Evolutionary conservation across 1,139 yeast species (phyloP).

Genomic region (Pichia sp.): DNA sequence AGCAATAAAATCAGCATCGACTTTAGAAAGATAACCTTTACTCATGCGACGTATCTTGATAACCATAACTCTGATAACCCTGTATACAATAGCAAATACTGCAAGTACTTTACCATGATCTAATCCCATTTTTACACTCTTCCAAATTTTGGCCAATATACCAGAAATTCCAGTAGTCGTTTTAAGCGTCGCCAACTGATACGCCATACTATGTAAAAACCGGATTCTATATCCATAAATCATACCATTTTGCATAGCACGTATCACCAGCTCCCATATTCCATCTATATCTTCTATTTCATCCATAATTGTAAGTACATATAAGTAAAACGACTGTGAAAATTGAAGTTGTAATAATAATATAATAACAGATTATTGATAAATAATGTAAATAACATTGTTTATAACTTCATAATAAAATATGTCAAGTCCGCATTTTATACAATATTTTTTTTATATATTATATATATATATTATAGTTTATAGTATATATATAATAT

Average conservation of each 20-base stretch:
- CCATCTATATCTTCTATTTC: no score
- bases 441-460: no score
- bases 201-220: constrained; percentile 61
- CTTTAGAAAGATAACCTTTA: neutral
- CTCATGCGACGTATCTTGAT: neutral
- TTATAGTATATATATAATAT: no score
- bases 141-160: constrained; percentile 45
- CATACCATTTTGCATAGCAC: constrained; percentile 26
- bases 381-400: no score
- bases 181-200: constrained; percentile 42
- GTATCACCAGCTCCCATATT: constrained; percentile 3
- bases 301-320: no score
- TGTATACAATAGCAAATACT: constrained; percentile 58
- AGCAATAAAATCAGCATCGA: constrained; percentile 40
- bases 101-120: constrained; percentile 68
- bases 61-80: constrained; percentile 29
- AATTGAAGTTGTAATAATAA: no score
- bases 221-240: constrained; percentile 70
- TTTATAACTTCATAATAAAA: no score
- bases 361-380: no score
- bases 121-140: constrained; percentile 41
- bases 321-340: no score
- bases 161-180: constrained; percentile 36
- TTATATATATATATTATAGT: no score
- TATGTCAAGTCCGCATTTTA: no score